Conservation (phyloP, 2,329 filamentous ascomycete genomes). For the Rachicladosporium sp. region DNA sequence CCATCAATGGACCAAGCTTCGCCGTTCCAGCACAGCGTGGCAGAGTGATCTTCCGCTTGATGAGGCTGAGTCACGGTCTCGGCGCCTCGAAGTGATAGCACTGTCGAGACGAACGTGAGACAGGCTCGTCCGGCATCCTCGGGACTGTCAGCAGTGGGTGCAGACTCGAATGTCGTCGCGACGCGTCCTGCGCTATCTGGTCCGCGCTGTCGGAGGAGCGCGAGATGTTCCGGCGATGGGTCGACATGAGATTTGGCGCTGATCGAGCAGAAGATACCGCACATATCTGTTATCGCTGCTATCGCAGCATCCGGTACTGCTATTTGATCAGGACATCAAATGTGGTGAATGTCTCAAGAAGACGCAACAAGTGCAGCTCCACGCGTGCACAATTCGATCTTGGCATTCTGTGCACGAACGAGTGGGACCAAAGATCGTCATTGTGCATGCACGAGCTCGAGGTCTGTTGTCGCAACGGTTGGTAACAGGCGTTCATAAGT, state of each 20-base stretch:
- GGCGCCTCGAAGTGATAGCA: constrained; percentile 76
- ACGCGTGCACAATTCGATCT: no score
- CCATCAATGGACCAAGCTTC: constrained; percentile 73
- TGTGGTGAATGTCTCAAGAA: no score
- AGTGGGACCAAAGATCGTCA: no score
- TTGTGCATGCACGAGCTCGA: no score
- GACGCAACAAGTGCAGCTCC: no score
- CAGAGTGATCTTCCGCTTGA: constrained; percentile 41
- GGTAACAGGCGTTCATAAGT: no score
- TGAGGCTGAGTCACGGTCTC: constrained; percentile 63
- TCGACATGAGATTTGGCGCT: constrained; percentile 12
- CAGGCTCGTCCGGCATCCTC: constrained; percentile 19
- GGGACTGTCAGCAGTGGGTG: neutral
- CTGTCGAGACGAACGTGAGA: constrained; percentile 65
- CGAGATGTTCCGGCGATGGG: constrained; percentile 10
- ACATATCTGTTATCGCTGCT: constrained; percentile 13
- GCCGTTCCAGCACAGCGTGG: constrained; percentile 89
- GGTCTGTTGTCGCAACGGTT: no score
- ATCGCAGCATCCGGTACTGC: no score
- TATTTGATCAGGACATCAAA: no score
- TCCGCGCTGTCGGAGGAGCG: constrained; percentile 18
- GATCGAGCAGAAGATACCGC: constrained; percentile 24
- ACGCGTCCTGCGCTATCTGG: constrained; percentile 14
- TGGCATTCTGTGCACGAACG: no score
- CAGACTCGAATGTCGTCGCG: no score